These are phyloP conservation scores for Fusarium musae DNA, from an alignment of 2,329 filamentous ascomycete species.

Conservation along the genomic window DNA sequence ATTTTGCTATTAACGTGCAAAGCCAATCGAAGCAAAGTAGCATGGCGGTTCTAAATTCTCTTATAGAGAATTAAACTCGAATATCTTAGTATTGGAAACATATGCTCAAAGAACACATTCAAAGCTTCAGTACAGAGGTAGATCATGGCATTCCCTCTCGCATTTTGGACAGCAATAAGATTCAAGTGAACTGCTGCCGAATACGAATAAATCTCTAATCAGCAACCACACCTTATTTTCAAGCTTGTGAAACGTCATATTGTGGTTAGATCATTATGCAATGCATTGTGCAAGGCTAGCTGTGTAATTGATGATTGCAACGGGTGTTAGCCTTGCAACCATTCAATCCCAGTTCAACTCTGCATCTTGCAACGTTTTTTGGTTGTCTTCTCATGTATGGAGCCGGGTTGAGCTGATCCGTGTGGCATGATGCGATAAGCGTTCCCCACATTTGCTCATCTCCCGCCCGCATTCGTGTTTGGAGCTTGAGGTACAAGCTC, in stretches of 20 bases:
- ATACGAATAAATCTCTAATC: constrained; percentile 38
- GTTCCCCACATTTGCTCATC: constrained; percentile 38
- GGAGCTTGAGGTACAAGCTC: constrained; percentile 28
- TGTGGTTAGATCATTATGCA: constrained; percentile 9
- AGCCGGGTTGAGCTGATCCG: constrained; percentile 18
- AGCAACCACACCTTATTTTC: constrained; percentile 15
- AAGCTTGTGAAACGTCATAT: constrained; percentile 25
- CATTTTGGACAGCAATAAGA: background rate
- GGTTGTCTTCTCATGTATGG: constrained; percentile 10
- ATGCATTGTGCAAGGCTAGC: background rate
- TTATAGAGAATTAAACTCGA: background rate
- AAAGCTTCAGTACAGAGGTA: background rate
- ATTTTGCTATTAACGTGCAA: background rate
- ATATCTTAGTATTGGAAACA: too few relatives aligned
- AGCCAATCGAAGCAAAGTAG: background rate
- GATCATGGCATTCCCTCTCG: background rate
- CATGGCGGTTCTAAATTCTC: too few relatives aligned
- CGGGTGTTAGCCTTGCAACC: constrained; percentile 3
- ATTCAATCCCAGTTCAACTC: background rate
- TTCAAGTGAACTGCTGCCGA: constrained; percentile 10
- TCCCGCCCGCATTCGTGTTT: constrained; percentile 38
- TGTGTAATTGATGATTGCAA: constrained; percentile 2
- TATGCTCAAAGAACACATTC: background rate
- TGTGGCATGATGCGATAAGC: constrained; percentile 41
- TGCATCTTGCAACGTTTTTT: constrained; percentile 8